Evolutionary conservation across 306 rosid species (phyloP), one percentile per base, ranked within the genome.

Genomic region (Canavalia ensiformis): DNA sequence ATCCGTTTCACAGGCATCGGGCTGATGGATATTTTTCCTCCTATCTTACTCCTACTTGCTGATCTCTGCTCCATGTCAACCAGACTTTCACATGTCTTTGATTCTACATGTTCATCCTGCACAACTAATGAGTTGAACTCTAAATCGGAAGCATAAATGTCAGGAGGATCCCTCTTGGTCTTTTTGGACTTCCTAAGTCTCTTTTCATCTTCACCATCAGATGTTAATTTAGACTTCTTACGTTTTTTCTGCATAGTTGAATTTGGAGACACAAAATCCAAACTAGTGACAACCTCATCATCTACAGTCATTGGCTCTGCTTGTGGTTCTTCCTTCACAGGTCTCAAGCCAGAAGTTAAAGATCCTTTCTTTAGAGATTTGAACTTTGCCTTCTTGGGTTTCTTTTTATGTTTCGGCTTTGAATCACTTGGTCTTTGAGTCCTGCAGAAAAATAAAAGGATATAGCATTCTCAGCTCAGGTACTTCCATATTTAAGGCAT

Each of bases 1-100:
- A 93, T 83, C 77, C 98, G 88, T 88, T 95, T 95, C 41, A 90
- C 89, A 51, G 98, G 96, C 98, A 95, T 90, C 62, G 91, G 55
- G 56, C 92, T 90, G 82, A 95, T 95, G 67, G 97, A 90, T 90
- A 95, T 88, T 84, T 93, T 95, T 56, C 97, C 99, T 82, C 99
- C 94, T 88, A 87, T 89, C 86, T 88, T 95, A 81, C 89, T 84
- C 85, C 95, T 87, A 84, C 93, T 86, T 66, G 76, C 77, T 64
- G 90, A 84, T 83, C 84, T 95, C 72, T 86, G 97, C 76, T 93
- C 99, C 34, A 77, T 75, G 65, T 90, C 96, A 81, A 84, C 86
- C 46, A 82, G 51, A 85, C 65, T 83, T 55, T 87, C 97, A 39
- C 79, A 80, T 66, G 80, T 88, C 78, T 75, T 91, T 82, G 90